Percentiles rank a stretch among this genome's conserved stretches.
phyloP scores from a whole-genome alignment of 148 eudicot genomes.

The Vaccinium vitisidaea region DNA sequence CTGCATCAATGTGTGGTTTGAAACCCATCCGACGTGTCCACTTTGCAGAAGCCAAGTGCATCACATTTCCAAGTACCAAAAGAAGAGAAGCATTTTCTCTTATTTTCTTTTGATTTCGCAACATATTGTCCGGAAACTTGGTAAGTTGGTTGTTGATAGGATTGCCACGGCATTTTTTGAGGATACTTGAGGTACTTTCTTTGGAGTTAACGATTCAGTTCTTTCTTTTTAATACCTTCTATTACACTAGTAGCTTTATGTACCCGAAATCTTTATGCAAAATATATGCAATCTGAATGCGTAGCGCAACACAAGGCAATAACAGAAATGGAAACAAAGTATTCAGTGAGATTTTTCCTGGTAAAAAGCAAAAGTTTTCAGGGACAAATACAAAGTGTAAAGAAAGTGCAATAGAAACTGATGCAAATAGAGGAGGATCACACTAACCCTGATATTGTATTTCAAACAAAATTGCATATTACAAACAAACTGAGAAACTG shows the following conservation, averaged over 20 bases:
- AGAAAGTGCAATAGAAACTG: background rate
- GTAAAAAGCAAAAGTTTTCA: background rate
- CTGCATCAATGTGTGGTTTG: slow-evolving; percentile 20
- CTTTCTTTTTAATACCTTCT: background rate
- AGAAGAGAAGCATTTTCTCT: background rate
- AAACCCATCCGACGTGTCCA: slow-evolving; percentile 16
- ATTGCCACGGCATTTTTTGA: slow-evolving; percentile 3
- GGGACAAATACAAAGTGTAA: background rate
- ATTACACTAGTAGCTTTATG: background rate
- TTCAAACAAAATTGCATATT: too few relatives aligned
- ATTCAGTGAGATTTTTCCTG: background rate
- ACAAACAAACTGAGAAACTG: background rate
- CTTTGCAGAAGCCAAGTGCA: slow-evolving; percentile 18
- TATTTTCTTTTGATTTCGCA: slow-evolving; percentile 10
- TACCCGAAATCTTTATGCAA: background rate
- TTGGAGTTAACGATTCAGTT: background rate
- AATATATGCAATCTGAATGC: background rate
- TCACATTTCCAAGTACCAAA: background rate
- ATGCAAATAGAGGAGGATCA: too few relatives aligned
- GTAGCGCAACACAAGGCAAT: background rate
- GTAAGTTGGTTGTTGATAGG: background rate
- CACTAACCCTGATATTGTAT: too few relatives aligned
- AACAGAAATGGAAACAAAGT: background rate
- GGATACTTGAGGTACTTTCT: background rate
- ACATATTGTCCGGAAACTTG: background rate